Base-by-base conservation (phyloP, 2,329 filamentous ascomycete species). In the Fusarium circinatum region DNA sequence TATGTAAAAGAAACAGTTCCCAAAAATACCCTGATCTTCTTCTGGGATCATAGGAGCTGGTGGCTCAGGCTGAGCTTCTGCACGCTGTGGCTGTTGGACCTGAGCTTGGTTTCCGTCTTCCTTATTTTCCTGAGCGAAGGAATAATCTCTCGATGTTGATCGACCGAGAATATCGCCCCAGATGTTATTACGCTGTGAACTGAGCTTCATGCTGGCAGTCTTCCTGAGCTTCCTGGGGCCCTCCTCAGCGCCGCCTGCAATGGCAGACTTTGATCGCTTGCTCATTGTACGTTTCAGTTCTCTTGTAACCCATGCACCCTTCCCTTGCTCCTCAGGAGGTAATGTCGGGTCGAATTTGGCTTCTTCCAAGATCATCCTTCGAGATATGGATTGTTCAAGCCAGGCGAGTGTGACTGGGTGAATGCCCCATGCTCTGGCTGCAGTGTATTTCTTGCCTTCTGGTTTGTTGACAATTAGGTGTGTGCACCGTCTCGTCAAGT, bases 351-450 rank as follows among this genome's bases (percentile, higher is more conserved):
- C 91, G 81, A 97, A 99, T 68, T 90, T 90, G n/a, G 86, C 83
- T 81, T 98, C 96, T 62, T 98, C 94, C 26, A 99, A 85, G 26
- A 95, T 93, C 94, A 99, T 96, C 64, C 95, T 94, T 71, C 96
- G 89, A 73, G 93, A 89, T 67, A 96, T 82, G 78, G 93, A 96
- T 78, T 98, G 93, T 57, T 91, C 85, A 42, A 98, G 88, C 96
- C 96, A 99, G 79, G 95, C 92, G 39, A 93, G 82, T 3, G 93
- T 91, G 30, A 99, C 94, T 30, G 95, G 90, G 59, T 90, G 90
- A 74, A 98, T 89, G 51, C 88, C 87, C 95, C 96, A 99, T 76
- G 88, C 88, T 75, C 89, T 91, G n/a, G 96, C 96, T 63, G 94
- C 94, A 62, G 90, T 89, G 81, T 97, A 99, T 82, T 99, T 99